Base-by-base conservation (phyloP, 2,329 filamentous ascomycete genomes). In the Cryphonectria carpinicola region DNA sequence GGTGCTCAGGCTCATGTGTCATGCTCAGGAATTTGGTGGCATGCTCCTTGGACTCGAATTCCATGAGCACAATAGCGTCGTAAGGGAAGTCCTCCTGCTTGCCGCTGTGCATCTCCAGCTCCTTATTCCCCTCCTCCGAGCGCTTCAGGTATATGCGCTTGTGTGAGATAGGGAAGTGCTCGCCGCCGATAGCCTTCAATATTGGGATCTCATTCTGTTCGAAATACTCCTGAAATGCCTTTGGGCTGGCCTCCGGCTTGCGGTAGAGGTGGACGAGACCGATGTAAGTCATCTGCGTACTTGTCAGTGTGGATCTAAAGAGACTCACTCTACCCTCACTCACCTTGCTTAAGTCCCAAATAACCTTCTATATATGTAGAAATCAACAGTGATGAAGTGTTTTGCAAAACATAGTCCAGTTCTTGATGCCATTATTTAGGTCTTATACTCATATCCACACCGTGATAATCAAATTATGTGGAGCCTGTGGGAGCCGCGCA, bases 141-240 rank as follows among this genome's bases (percentile, higher is more conserved):
- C 54, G 54, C 54, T 58, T 58, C 13, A 58, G 28, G 54, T 58
- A 58, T 58, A 58, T 58, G 54, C 54, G 54, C 54, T 58, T 58
- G 54, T 58, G 54, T 32, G 54, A 58, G 28, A 58, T 58, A 13
- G 54, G 54, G 28, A 58, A 58, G 28, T 58, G 54, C 28, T 58
- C 54, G 13, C 54, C 54, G 7, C 54, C 54, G 25, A 58, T 58
- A 1, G 54, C 54, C 54, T 58, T 58, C 54, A 58, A 35, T 14
- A 58, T 58, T 4, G 54, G 54, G 28, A 58, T 58, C 28, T 58
- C 54, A 14, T 58, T 58, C n/a, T 58, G 25, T 28, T 58, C 54
- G 25, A 58, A 58, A 58, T 58, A 58, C 13, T 58, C 54, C 7
- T 58, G 54, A 1, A 28, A 58, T 6, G 54, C 54, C 54, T 58